phyloP scores from a whole-genome alignment of 805 yeast species.

The Starmerella stellata region DNA sequence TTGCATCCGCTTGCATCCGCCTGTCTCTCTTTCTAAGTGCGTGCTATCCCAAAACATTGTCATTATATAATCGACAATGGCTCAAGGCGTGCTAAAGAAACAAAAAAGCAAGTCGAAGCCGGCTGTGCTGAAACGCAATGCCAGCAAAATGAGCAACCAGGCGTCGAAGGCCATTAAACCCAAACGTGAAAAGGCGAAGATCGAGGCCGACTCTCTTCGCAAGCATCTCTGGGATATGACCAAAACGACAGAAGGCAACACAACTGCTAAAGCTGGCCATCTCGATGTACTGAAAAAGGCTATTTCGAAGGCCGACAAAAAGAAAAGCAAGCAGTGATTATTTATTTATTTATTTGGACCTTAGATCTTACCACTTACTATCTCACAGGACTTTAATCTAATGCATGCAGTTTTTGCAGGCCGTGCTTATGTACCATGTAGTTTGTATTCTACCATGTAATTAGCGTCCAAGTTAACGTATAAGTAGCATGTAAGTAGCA shows the following conservation, averaged over 20 bases:
- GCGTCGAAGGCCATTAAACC: conserved; percentile 31
- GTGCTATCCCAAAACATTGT: no score
- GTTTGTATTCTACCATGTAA: no score
- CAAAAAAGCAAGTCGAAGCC: conserved; percentile 5
- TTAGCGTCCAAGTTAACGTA: no score
- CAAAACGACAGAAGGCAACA: conserved; percentile 60
- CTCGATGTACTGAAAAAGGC: conserved; percentile 60
- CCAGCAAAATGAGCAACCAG: conserved; percentile 31
- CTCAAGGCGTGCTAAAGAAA: conserved; percentile 24
- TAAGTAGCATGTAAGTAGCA: no score
- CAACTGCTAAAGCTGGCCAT: conserved; percentile 85
- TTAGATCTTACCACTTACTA: no score
- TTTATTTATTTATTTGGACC: not conserved
- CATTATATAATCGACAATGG: conserved; percentile 20
- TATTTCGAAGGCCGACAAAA: no score
- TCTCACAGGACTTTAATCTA: no score
- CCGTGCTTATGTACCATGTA: no score
- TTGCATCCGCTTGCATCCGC: no score
- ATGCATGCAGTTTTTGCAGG: no score
- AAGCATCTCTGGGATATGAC: conserved; percentile 37
- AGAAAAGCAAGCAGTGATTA: not conserved
- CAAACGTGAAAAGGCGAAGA: conserved; percentile 48
- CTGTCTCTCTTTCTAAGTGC: not conserved
- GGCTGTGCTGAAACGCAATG: conserved; percentile 11
- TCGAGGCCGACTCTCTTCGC: conserved; percentile 35